These are phyloP conservation scores for Candida dajiaensis DNA, from an alignment of 805 yeast genomes.

Conservation along the genomic window DNA sequence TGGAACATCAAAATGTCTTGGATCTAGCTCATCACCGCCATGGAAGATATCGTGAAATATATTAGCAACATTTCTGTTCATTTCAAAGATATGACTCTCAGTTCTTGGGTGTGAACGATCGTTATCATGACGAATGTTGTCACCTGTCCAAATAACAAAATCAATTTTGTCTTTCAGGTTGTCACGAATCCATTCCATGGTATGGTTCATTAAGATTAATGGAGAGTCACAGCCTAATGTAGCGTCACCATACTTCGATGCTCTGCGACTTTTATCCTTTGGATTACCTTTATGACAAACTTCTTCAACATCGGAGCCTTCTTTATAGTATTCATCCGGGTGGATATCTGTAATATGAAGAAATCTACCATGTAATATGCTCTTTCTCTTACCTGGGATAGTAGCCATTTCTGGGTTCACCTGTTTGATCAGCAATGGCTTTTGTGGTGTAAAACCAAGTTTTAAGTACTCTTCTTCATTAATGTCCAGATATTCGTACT, in stretches of 20 bases:
- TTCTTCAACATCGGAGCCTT: slow-evolving; percentile 41
- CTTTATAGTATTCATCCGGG: slow-evolving; percentile 65
- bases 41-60: slow-evolving; percentile 48
- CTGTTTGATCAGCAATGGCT: slow-evolving; percentile 25
- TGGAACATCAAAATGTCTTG: slow-evolving; percentile 38
- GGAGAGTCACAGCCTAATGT: slow-evolving; percentile 77
- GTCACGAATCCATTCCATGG: slow-evolving; percentile 59
- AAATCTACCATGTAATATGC: slow-evolving; percentile 57
- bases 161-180: slow-evolving; percentile 73
- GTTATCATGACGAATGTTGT: slow-evolving; percentile 79
- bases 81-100: slow-evolving; percentile 61
- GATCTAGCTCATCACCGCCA: slow-evolving; percentile 29
- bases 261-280: slow-evolving; percentile 32
- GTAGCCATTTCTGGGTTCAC: neutral
- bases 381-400: slow-evolving; percentile 7
- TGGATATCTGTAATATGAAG: slow-evolving; percentile 85
- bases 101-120: slow-evolving; percentile 72
- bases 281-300: slow-evolving; percentile 52
- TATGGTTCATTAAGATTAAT: slow-evolving; percentile 48
- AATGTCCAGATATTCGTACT: slow-evolving; percentile 11
- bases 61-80: slow-evolving; percentile 54
- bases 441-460: slow-evolving; percentile 36
- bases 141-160: slow-evolving; percentile 89
- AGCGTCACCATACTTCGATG: slow-evolving; percentile 72
- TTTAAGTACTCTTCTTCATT: slow-evolving; percentile 25